phyloP scores from a whole-genome alignment of 257 asterid genomes.

The Ophiorrhiza pumila region DNA sequence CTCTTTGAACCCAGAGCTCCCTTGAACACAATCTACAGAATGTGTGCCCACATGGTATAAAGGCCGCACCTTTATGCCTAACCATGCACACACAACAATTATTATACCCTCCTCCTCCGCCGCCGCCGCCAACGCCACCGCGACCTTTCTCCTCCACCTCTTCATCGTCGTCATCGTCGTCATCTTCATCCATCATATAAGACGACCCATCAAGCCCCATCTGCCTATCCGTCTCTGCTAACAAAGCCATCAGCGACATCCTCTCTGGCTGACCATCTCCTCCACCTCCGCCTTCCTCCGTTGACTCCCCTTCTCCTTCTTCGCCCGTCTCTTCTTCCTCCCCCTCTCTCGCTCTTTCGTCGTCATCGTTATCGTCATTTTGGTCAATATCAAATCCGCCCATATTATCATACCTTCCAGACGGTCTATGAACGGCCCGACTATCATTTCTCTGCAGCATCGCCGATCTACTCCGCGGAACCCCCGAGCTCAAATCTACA shows the following conservation, averaged over 20 bases:
- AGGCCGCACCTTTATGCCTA: slow-evolving; percentile 81
- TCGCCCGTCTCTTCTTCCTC: neutral
- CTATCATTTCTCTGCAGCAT: slow-evolving; percentile 33
- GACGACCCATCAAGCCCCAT: slow-evolving; percentile 55
- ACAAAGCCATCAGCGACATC: slow-evolving; percentile 74
- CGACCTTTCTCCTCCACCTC: slow-evolving; percentile 16
- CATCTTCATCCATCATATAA: slow-evolving; percentile 43
- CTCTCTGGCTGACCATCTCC: slow-evolving; percentile 38
- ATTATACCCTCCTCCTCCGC: slow-evolving; percentile 24
- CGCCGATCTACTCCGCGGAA: slow-evolving; percentile 23
- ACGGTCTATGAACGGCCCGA: slow-evolving; percentile 28
- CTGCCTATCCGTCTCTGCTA: slow-evolving; percentile 63
- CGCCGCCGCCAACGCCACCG: slow-evolving; percentile 20
- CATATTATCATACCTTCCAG: slow-evolving; percentile 30
- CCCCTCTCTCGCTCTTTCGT: neutral
- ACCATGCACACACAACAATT: slow-evolving; percentile 83
- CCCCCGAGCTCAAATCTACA: slow-evolving; percentile 13
- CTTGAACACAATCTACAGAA: slow-evolving; percentile 82
- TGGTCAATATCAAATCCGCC: neutral
- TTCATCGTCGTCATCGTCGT: slow-evolving; percentile 43
- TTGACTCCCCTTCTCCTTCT: slow-evolving; percentile 19
- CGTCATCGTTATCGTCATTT: neutral
- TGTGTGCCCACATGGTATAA: slow-evolving; percentile 88
- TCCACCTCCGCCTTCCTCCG: slow-evolving; percentile 14
- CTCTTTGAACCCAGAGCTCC: slow-evolving; percentile 78